Conservation (phyloP, 73 alveolate species). For the Paraurostyla sp. region DNA sequence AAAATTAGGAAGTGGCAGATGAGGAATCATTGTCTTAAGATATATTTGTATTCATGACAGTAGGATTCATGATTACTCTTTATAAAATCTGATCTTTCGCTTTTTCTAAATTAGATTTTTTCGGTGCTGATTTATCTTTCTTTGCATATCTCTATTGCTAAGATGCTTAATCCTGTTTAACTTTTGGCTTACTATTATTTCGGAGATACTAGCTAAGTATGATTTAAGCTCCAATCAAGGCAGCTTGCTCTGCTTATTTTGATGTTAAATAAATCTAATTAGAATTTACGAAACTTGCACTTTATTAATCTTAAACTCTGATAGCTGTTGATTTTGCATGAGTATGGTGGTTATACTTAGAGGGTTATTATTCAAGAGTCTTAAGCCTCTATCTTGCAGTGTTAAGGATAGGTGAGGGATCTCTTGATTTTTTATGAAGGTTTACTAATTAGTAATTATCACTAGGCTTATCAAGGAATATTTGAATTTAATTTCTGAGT, state of each 20-base stretch:
- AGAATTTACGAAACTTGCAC: neutral
- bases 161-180: neutral
- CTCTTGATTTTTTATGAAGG: neutral
- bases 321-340: neutral
- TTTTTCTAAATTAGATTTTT: neutral
- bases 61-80: neutral
- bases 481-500: neutral
- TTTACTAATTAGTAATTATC: neutral
- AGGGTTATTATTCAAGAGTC: neutral
- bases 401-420: neutral
- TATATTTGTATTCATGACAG: neutral
- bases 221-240: neutral
- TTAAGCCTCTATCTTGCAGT: neutral
- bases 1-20: neutral
- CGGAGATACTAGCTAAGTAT: neutral
- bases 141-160: neutral
- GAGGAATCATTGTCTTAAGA: neutral
- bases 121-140: neutral
- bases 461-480: neutral
- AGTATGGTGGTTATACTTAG: neutral
- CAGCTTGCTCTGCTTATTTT: neutral
- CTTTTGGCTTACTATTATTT: neutral
- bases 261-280: neutral
- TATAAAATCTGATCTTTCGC: neutral
- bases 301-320: neutral